phyloP scores from a whole-genome alignment of 2,329 filamentous ascomycete genomes.

The Daldinia eschscholtzii region DNA sequence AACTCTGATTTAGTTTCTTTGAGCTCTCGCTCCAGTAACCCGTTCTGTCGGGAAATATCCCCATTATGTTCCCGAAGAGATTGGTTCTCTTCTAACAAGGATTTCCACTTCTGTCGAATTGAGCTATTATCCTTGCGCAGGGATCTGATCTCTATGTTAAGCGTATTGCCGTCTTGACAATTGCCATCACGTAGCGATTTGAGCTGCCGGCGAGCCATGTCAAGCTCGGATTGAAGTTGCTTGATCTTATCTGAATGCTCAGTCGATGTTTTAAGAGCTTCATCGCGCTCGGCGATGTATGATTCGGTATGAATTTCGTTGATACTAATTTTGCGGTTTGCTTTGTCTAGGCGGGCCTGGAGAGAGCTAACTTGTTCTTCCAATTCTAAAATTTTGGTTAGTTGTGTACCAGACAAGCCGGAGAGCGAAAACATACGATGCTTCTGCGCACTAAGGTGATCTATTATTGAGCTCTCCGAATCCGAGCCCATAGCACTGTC shows the following conservation, averaged over 20 bases:
- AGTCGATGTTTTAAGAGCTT: conserved; percentile 71
- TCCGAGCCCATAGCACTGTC: conserved; percentile 60
- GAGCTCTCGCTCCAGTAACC: conserved; percentile 57
- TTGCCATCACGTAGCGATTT: conserved; percentile 52
- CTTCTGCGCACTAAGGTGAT: conserved; percentile 65
- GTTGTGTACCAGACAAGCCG: conserved; percentile 16
- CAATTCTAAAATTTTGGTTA: conserved; percentile 58
- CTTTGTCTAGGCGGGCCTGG: conserved; percentile 71
- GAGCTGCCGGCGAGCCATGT: conserved; percentile 58
- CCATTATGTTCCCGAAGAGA: conserved; percentile 60
- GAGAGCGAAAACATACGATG: conserved; percentile 61
- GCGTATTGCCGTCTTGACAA: conserved; percentile 51
- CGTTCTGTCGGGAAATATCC: conserved; percentile 58
- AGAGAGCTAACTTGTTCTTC: conserved; percentile 71
- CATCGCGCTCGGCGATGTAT: conserved; percentile 73
- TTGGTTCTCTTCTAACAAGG: conserved; percentile 60
- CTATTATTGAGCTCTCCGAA: conserved; percentile 58
- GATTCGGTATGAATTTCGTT: conserved; percentile 73
- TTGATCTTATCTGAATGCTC: conserved; percentile 65
- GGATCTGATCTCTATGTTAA: conserved; percentile 58
- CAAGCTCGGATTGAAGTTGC: conserved; percentile 57
- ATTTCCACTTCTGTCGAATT: conserved; percentile 59
- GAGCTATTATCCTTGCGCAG: conserved; percentile 59
- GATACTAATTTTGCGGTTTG: conserved; percentile 72
- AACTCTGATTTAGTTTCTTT: conserved; percentile 53